These are phyloP conservation scores for Xylaria venustula DNA, from an alignment of 495 filamentous ascomycete genomes.

Conservation along the genomic window DNA sequence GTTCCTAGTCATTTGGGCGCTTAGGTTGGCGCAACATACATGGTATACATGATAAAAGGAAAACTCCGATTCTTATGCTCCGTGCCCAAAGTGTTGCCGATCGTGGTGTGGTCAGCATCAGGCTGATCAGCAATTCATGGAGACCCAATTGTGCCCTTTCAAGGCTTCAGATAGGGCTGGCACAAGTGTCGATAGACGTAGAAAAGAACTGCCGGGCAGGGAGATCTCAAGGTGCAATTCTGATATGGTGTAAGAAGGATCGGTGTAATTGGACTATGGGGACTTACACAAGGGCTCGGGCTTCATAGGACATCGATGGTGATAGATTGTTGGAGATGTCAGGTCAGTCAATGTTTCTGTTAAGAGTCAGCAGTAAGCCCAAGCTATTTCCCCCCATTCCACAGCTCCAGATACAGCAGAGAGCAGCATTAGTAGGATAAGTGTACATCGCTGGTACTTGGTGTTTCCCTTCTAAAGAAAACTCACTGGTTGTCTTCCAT, in stretches of 20 bases:
- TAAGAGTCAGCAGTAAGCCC: background rate
- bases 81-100: background rate
- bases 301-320: background rate
- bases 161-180: conserved; percentile 6
- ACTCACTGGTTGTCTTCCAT: background rate
- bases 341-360: background rate
- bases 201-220: background rate
- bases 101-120: background rate
- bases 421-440: too few species aligned
- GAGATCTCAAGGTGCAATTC: background rate
- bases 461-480: too few species aligned
- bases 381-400: too few species aligned
- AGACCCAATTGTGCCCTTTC: background rate
- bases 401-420: too few species aligned
- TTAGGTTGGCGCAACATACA: background rate
- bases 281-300: conserved; percentile 4
- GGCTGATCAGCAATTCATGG: background rate
- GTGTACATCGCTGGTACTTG: too few species aligned
- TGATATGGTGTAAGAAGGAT: background rate
- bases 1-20: background rate
- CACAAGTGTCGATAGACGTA: background rate
- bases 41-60: background rate
- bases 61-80: background rate
- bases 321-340: background rate
- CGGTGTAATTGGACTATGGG: conserved; percentile 6